Base-by-base conservation (phyloP, 805 yeast genomes). In the Kodamaea sagamina region DNA sequence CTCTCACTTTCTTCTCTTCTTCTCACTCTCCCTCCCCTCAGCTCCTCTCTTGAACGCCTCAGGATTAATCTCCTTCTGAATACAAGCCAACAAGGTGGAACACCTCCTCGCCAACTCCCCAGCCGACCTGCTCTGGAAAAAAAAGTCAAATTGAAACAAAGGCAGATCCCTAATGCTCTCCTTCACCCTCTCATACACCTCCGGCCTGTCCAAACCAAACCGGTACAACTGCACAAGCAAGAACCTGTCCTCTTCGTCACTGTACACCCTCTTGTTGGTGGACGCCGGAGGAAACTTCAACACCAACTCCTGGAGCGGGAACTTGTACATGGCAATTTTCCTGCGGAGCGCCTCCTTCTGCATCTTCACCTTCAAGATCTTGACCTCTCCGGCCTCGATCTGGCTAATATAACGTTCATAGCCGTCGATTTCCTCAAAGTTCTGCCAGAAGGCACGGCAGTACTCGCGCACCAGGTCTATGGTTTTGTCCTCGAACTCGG, bases 201-300 rank as follows among this genome's bases (percentile, higher is more conserved):
- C 89, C 10, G 81, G 82, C 17, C 83, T 72, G 52, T 88, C 96
- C 25, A 90, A 62, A 0, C 99, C 99, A 58, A 78, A 80, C 47
- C 84, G 74, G 67, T 86, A 84, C 57, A 89, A 67, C 69, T 86
- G 90, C 11, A 89, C 79, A 45, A 93, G 67, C 52, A 93, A 66
- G 62, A 86, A 93, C 53, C 97, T 73, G 63, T 93, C 99, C 60
- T 93, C 97, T 48, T 86, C 96, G 39, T 87, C 95, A 22, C 87
- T 79, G 63, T 81, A 93, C 2, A 84, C 77, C 40, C 65, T 56
- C 55, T 83, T 80, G 58, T 81, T 79, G 28, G 77, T 70, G 6
- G 85, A 71, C 2, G 85, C 76, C 6, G 93, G 89, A 3, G 95
- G 95, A 49, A 74, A 77, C 49, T 80, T 79, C 45, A 92, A 73